phyloP scores from a whole-genome alignment of 208 protist species.

The Wallacemonas sp. region DNA sequence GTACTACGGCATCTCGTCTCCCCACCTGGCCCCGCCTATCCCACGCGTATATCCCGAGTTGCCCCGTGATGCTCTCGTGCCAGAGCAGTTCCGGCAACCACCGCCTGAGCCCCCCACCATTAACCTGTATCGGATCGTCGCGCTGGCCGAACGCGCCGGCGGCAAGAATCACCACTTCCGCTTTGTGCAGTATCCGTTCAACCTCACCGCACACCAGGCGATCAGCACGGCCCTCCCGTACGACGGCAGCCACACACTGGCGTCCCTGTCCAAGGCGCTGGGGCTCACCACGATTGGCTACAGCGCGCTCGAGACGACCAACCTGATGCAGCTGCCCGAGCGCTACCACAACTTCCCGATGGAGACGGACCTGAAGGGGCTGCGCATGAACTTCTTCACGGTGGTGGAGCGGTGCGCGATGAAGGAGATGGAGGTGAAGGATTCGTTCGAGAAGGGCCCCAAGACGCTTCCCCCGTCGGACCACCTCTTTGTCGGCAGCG shows the following conservation, averaged over 20 bases:
- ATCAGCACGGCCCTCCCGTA: constrained; percentile 77
- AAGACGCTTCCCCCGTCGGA: constrained; percentile 73
- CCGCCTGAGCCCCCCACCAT: constrained; percentile 51
- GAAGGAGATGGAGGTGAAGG: constrained; percentile 91
- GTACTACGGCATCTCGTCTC: constrained; percentile 85
- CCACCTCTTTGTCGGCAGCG: constrained; percentile 80
- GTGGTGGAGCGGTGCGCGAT: constrained; percentile 76
- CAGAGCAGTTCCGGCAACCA: constrained; percentile 64
- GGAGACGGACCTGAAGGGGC: constrained; percentile 72
- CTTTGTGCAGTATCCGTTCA: constrained; percentile 89
- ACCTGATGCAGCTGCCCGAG: constrained; percentile 83
- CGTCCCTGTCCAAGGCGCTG: constrained; percentile 58
- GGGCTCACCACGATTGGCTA: constrained; percentile 77
- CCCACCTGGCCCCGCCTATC: constrained; percentile 74
- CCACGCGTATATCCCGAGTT: constrained; percentile 67
- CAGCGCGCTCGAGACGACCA: constrained; percentile 82
- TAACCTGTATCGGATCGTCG: constrained; percentile 77
- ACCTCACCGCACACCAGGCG: constrained; percentile 80
- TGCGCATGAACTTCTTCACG: constrained; percentile 90
- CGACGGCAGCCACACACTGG: constrained; percentile 80
- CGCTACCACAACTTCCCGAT: constrained; percentile 91
- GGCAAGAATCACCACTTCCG: constrained; percentile 77
- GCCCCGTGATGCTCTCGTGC: constrained; percentile 78
- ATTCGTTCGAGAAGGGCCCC: constrained; percentile 79
- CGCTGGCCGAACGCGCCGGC: constrained; percentile 60